phyloP scores from a whole-genome alignment of 441 rosid species.

The Gossypium schwendimanii region DNA sequence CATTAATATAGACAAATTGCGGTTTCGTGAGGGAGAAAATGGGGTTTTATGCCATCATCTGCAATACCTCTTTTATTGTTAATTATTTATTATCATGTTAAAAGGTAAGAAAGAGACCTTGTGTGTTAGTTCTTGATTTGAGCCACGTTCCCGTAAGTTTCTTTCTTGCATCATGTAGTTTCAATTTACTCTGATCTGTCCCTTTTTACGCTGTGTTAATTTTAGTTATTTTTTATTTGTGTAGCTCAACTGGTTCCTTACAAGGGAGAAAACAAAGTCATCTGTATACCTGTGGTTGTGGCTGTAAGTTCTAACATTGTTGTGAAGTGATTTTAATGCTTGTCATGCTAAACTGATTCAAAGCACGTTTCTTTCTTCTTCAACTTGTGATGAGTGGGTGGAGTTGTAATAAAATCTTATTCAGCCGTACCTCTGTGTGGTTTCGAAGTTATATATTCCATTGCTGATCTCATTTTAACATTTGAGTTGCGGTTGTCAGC shows the following conservation, averaged over 20 bases:
- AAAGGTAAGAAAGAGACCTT: background rate
- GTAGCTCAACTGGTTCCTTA: conserved; percentile 81
- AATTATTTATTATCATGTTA: background rate
- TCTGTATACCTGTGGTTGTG: conserved; percentile 66
- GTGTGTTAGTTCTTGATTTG: background rate
- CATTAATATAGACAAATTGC: background rate
- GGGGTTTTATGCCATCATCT: background rate
- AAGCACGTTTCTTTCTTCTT: background rate
- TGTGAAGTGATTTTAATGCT: conserved; percentile 1
- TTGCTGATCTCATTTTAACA: background rate
- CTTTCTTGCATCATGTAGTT: background rate
- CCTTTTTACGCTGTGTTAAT: background rate
- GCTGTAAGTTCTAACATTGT: conserved; percentile 55
- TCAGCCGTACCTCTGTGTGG: background rate
- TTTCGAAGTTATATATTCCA: background rate
- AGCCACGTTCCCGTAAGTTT: background rate
- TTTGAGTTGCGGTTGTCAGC: background rate
- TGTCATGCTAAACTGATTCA: background rate
- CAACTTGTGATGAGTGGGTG: background rate
- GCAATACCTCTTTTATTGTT: background rate
- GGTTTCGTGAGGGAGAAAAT: background rate
- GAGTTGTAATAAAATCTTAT: conserved; percentile 2
- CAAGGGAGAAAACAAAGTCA: conserved; percentile 43
- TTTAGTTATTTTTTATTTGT: conserved; percentile 15
- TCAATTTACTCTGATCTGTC: background rate